Conservation (phyloP, 257 asterid species). For the Fraxinus pennsylvanica region DNA sequence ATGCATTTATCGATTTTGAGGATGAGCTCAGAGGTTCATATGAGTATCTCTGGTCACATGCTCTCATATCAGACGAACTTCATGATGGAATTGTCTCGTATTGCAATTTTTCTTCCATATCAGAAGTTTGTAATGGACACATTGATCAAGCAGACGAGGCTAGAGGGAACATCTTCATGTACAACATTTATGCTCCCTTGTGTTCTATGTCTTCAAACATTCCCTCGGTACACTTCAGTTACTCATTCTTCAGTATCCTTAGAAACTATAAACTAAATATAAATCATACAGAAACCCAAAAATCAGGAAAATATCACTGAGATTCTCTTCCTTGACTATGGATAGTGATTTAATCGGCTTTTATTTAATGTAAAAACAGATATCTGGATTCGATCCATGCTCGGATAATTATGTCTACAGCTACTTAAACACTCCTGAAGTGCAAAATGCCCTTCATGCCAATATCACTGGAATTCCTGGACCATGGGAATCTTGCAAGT, state of each 20-base stretch:
- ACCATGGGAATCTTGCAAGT: conserved; percentile 35
- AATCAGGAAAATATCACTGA: background rate
- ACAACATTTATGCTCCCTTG: conserved; percentile 37
- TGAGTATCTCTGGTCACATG: conserved; percentile 35
- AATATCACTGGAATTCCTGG: conserved; percentile 31
- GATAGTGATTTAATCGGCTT: background rate
- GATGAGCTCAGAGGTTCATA: conserved; percentile 1
- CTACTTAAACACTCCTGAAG: conserved; percentile 37
- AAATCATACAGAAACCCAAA: background rate
- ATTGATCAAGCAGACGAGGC: background rate
- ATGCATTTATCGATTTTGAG: conserved; percentile 27
- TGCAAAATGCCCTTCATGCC: conserved; percentile 43
- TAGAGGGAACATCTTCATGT: background rate
- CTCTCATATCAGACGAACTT: conserved; percentile 40
- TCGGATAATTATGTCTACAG: conserved; percentile 18
- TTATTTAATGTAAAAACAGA: conserved; percentile 12
- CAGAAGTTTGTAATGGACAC: conserved; percentile 20
- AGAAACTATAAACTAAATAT: background rate
- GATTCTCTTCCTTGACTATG: background rate
- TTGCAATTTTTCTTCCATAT: conserved; percentile 24
- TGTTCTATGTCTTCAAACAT: conserved; percentile 12
- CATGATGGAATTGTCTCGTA: conserved; percentile 24
- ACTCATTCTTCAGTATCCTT: background rate
- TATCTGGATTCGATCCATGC: conserved; percentile 46
- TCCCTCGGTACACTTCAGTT: background rate